phyloP scores from a whole-genome alignment of 2,329 filamentous ascomycete genomes.

The Stylonectria norvegica region DNA sequence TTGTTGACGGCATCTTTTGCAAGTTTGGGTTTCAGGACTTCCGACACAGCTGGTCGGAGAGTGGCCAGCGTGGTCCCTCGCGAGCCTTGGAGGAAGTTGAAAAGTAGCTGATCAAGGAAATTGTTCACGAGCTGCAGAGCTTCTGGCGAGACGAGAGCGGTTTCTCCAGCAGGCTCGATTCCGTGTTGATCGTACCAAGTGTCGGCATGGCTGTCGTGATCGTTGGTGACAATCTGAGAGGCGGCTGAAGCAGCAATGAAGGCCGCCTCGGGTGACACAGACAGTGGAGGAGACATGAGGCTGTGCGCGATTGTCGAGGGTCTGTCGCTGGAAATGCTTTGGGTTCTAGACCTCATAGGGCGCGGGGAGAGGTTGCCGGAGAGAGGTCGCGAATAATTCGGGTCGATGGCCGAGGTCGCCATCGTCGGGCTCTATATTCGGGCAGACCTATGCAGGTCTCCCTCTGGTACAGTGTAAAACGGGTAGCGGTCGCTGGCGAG shows the following conservation, averaged over 20 bases:
- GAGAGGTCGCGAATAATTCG: conserved; percentile 31
- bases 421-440: conserved; percentile 25
- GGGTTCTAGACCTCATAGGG: conserved; percentile 47
- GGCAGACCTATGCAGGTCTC: conserved; percentile 22
- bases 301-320: conserved; percentile 58
- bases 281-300: conserved; percentile 63
- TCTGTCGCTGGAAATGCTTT: conserved; percentile 69
- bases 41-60: conserved; percentile 76
- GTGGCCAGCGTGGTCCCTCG: conserved; percentile 72
- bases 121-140: conserved; percentile 80
- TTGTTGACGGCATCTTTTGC: conserved; percentile 79
- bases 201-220: conserved; percentile 72
- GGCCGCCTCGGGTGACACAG: conserved; percentile 71
- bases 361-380: conserved; percentile 35
- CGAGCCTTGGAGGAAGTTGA: conserved; percentile 79
- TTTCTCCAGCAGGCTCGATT: conserved; percentile 61
- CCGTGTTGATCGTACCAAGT: conserved; percentile 67
- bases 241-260: conserved; percentile 88
- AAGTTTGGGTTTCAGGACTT: conserved; percentile 85
- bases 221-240: conserved; percentile 85
- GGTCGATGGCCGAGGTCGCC: conserved; percentile 26
- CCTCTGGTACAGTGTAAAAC: conserved; percentile 13
- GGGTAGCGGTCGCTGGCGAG: conserved; percentile 12
- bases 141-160: conserved; percentile 67
- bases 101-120: conserved; percentile 91